Base-by-base conservation (phyloP, 139 green algal species). In the Coelastrella sp. region DNA sequence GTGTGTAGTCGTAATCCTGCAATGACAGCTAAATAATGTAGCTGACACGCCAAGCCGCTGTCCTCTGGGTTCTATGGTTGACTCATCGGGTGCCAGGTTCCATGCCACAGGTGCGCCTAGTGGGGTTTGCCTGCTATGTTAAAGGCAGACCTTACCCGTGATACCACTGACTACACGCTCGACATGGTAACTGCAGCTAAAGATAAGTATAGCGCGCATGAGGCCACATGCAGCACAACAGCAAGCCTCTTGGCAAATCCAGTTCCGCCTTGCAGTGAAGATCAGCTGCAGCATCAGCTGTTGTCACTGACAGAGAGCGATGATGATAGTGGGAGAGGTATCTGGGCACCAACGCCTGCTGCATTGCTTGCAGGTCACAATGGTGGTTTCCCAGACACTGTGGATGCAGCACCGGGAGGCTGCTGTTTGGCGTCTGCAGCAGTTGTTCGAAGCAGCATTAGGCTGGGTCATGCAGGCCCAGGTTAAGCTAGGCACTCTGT, bases 21-120 rank as follows among this genome's bases (percentile, higher is more conserved):
- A 47, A 47, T 47, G 32, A 47, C 32, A 47, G 5, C 7, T 47
- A 32, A 17, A 81, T 3, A 89, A 89, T 54, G 20, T 76, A 11
- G 83, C 83, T 54, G 83, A 89, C 19, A 5, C 78, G 65, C 59
- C 59, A 16, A 89, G 83, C 68, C 57, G 83, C 14, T 10, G 71
- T 7, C 83, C 83, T 11, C 7, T 20, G 4, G 17, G 13, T 68
- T 80, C 22, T 47, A 58, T 19, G 4, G 32, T 60, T 19, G 83
- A 89, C 8, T 14, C 10, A 5, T 71, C 68, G 32, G 83, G 83
- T 19, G 74, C 74, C n/a, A 57, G 74, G 5, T 32, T 80, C 5
- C 14, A 80, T 58, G 22, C n/a, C 7, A 58, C n/a, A 11, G 23
- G 23, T 80, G 74, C 57, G 22, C 74, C 74, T 11, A 16, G 7